These are phyloP conservation scores for Durio zibethinus DNA, from an alignment of 345 rosid genomes.

Conservation along the genomic window DNA sequence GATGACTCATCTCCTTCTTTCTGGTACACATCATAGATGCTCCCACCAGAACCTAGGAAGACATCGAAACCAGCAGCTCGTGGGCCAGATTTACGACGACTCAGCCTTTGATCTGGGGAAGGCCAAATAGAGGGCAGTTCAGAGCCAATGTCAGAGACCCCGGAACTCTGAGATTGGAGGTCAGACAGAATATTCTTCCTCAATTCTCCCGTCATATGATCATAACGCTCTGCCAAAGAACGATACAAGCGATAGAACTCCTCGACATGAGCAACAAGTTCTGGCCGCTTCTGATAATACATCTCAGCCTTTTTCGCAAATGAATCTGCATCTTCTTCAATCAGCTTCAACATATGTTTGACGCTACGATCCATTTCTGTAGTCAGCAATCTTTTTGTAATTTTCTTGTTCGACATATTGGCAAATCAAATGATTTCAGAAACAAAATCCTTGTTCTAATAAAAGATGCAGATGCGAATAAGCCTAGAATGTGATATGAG, in stretches of 20 bases:
- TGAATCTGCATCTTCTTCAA: slow-evolving; percentile 88
- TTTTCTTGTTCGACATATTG: slow-evolving; percentile 15
- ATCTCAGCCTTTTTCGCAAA: slow-evolving; percentile 89
- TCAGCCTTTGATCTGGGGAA: slow-evolving; percentile 49
- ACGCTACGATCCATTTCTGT: slow-evolving; percentile 85
- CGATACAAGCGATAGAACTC: slow-evolving; percentile 83
- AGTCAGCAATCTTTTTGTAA: slow-evolving; percentile 16
- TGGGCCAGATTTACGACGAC: slow-evolving; percentile 38
- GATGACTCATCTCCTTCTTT: slow-evolving; percentile 72
- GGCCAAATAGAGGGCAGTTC: slow-evolving; percentile 35
- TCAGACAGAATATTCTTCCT: slow-evolving; percentile 45
- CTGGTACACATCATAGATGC: slow-evolving; percentile 43
- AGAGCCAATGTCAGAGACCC: slow-evolving; percentile 42
- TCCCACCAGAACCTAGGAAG: slow-evolving; percentile 61
- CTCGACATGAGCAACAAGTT: slow-evolving; percentile 64
- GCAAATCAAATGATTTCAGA: slow-evolving; percentile 1
- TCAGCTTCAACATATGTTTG: slow-evolving; percentile 70
- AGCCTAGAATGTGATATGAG: not conserved
- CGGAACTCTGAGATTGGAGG: slow-evolving; percentile 59
- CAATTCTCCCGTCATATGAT: slow-evolving; percentile 70
- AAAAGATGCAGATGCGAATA: not conserved
- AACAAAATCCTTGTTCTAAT: not conserved
- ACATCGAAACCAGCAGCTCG: slow-evolving; percentile 66
- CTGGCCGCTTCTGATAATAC: slow-evolving; percentile 83
- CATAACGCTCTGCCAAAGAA: slow-evolving; percentile 84